These are phyloP conservation scores for Verticillium albo-atrum DNA, from an alignment of 2,329 filamentous ascomycete species.

Conservation along the genomic window DNA sequence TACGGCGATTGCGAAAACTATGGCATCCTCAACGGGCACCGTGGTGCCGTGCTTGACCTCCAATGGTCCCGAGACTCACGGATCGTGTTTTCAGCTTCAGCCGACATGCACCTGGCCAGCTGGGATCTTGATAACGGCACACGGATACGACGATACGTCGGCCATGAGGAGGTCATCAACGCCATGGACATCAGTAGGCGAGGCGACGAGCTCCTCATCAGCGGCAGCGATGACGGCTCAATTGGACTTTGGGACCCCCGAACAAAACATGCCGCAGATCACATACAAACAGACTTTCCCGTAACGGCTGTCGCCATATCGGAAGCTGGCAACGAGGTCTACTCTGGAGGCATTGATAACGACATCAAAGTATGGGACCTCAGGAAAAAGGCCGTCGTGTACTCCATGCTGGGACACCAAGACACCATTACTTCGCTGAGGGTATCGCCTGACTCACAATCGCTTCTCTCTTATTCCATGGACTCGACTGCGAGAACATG, in stretches of 20 bases:
- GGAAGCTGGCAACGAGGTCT: constrained; percentile 92
- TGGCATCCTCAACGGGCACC: constrained; percentile 81
- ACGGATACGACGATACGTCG: constrained; percentile 84
- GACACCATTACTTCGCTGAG: constrained; percentile 89
- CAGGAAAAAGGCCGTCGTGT: constrained; percentile 82
- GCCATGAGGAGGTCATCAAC: constrained; percentile 96
- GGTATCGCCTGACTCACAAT: constrained; percentile 90
- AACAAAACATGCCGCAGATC: constrained; percentile 81
- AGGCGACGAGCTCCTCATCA: constrained; percentile 86
- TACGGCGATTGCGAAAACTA: constrained; percentile 95
- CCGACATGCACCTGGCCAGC: constrained; percentile 87
- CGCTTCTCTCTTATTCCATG: constrained; percentile 85
- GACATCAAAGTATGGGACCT: constrained; percentile 97
- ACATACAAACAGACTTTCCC: constrained; percentile 86
- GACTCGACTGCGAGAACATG: constrained; percentile 92
- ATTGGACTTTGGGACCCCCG: constrained; percentile 96
- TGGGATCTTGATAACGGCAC: constrained; percentile 94
- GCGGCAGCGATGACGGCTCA: constrained; percentile 87
- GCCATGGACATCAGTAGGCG: constrained; percentile 81
- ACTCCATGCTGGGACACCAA: constrained; percentile 82
- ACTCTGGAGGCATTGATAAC: constrained; percentile 92
- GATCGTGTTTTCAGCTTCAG: constrained; percentile 86
- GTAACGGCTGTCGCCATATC: constrained; percentile 89
- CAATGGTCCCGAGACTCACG: constrained; percentile 96
- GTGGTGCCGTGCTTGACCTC: constrained; percentile 83